Conservation (phyloP, 2,329 filamentous ascomycete genomes). For the Fusarium praegraminearum region DNA sequence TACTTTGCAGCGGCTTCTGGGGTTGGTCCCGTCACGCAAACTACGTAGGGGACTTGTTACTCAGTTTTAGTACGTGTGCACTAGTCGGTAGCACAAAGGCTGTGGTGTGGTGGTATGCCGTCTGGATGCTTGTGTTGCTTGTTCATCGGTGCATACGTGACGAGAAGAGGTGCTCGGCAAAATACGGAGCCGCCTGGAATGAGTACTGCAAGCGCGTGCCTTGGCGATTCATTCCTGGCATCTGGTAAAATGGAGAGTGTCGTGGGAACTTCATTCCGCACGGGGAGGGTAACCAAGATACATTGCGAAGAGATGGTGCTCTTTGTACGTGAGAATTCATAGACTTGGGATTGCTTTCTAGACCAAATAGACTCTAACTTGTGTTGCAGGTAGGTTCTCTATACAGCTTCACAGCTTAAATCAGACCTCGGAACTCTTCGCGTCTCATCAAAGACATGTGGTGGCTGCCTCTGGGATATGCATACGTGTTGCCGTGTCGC, state of each 20-base stretch:
- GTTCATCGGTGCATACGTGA: constrained; percentile 60
- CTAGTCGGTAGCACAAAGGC: constrained; percentile 53
- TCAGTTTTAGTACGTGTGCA: constrained; percentile 57
- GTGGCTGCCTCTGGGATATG: neutral
- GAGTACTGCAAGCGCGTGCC: constrained; percentile 57
- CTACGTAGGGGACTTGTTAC: constrained; percentile 46
- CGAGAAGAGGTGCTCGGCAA: constrained; percentile 58
- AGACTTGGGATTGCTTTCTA: neutral
- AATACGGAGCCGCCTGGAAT: constrained; percentile 60
- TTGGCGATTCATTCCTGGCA: constrained; percentile 56
- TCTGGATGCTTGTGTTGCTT: constrained; percentile 59
- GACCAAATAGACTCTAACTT: neutral
- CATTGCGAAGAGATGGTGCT: neutral
- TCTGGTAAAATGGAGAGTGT: constrained; percentile 39
- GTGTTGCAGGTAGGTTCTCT: neutral
- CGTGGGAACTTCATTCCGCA: neutral
- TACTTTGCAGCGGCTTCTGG: constrained; percentile 50
- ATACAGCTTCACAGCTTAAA: neutral
- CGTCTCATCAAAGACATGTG: too few species aligned
- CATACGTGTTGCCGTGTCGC: neutral
- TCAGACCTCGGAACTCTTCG: neutral
- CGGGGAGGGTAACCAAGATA: neutral
- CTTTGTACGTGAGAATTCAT: neutral
- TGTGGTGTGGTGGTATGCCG: constrained; percentile 59
- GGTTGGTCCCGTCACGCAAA: constrained; percentile 49